Evolutionary conservation across 106 monocot genomes (phyloP), one percentile per base, ranked within the genome.

Genomic region (Triglochin maritima): DNA sequence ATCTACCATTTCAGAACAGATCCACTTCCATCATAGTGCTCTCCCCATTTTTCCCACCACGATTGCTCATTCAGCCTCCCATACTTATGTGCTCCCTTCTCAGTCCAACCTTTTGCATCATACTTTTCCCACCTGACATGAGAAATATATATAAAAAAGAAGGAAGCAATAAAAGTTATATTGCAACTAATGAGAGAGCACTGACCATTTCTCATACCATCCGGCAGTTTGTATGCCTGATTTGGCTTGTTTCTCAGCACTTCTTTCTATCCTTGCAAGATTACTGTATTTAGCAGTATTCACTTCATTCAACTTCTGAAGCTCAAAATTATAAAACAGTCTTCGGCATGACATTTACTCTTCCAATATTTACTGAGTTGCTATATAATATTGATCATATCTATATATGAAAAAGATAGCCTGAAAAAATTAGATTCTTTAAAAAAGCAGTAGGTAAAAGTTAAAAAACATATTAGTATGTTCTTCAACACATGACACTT

Each of bases 21-120:
- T 74, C 96, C 96, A 56, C 91, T 81, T 66, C 96, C 96, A 71
- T 98, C 96, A 79, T 91, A 98, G 54, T 90, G 79, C 76, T 98
- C 96, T 54, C 96, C 96, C 91, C 91, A 98, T 66, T 88, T 98
- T 77, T 98, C 96, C 91, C 91, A 91, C 96, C 96, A 98, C 12
- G 96, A 98, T 56, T 98, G 91, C 47, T 98, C 91, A 71, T 98
- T 88, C 48, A 91, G 63, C 73, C 78, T 81, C 64, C 96, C 96
- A 81, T 91, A 88, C 67, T 98, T 98, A 65, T 98, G 83, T 71
- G 88, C 83, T 77, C 91, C 86, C 82, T 98, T 98, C 55, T 98
- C 91, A 10, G 88, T 84, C 78, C 78, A 91, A 54, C 96, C 96
- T 82, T 96, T 96, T 43, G 96, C 96, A 81, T 96, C 91, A 82